phyloP scores from a whole-genome alignment of 208 protist species.

The Leishmania arabica region DNA sequence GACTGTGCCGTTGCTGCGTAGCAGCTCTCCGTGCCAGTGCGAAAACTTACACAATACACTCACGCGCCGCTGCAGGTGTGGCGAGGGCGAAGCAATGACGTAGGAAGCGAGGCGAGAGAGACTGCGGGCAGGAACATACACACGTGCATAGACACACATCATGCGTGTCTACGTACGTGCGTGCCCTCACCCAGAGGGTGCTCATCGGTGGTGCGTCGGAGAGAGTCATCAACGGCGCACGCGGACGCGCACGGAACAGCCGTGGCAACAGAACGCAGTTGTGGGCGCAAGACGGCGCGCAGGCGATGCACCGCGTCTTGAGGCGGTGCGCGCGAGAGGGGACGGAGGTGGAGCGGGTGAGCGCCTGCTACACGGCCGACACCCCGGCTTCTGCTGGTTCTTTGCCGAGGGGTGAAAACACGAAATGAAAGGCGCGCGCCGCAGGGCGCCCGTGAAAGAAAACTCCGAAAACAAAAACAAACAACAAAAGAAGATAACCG shows the following conservation, averaged over 20 bases:
- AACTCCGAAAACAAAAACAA: no score
- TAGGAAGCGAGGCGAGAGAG: neutral
- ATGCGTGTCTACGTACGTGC: neutral
- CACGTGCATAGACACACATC: no score
- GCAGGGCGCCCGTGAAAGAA: no score
- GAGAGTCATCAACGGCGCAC: neutral
- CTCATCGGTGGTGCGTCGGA: neutral
- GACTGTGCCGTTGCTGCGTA: neutral
- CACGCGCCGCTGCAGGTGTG: no score
- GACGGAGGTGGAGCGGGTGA: no score
- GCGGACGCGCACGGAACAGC: no score
- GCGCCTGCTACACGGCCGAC: no score
- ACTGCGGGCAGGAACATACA: neutral
- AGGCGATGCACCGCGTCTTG: neutral
- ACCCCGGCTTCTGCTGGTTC: no score
- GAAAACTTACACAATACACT: neutral
- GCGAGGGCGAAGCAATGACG: neutral
- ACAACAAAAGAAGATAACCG: no score
- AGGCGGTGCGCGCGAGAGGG: neutral
- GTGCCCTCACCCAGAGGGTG: neutral
- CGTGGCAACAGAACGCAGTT: neutral
- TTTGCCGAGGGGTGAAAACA: no score
- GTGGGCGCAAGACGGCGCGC: neutral
- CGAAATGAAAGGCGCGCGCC: no score
- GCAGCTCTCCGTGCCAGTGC: neutral